Percentiles rank a stretch among this genome's conserved stretches.
Conservation (phyloP, 2,329 filamentous ascomycete genomes). For the Waltergamsia citrina region DNA sequence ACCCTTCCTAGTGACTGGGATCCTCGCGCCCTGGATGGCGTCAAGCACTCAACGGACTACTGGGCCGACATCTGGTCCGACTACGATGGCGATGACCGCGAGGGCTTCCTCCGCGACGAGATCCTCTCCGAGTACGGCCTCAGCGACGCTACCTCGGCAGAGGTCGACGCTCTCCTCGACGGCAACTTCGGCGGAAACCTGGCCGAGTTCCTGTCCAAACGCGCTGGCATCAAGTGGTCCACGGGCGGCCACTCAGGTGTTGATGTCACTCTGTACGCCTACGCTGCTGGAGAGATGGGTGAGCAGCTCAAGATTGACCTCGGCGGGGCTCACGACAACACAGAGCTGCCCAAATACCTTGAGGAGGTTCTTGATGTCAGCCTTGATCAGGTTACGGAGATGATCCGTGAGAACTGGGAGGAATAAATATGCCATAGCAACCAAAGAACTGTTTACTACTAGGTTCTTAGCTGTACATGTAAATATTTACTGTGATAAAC, state of each 20-base stretch:
- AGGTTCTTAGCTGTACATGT: too few species aligned
- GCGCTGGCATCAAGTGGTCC: conserved; percentile 21
- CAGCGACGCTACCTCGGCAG: conserved; percentile 12
- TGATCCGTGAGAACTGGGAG: conserved; percentile 8
- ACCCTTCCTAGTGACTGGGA: conserved; percentile 21
- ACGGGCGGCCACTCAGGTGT: conserved; percentile 24
- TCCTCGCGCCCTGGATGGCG: conserved; percentile 15
- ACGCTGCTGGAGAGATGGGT: conserved; percentile 14
- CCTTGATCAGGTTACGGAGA: conserved; percentile 13
- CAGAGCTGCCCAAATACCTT: conserved; percentile 16
- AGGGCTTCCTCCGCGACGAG: conserved; percentile 11
- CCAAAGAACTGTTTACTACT: too few species aligned
- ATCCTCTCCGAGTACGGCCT: conserved; percentile 20
- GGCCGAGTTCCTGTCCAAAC: conserved; percentile 14
- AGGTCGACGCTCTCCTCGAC: conserved; percentile 13
- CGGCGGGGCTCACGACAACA: conserved; percentile 18
- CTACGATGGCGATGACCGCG: conserved; percentile 16
- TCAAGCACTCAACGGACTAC: conserved; percentile 15
- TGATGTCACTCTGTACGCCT: conserved; percentile 22
- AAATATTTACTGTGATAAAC: too few species aligned
- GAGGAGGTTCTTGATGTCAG: conserved; percentile 15
- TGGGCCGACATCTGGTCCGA: conserved; percentile 13
- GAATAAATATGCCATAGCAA: too few species aligned
- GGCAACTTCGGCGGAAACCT: conserved; percentile 14
- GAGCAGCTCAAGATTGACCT: conserved; percentile 12